These are phyloP conservation scores for Ogataea chonburiensis DNA, from an alignment of 805 yeast genomes.

Conservation along the genomic window DNA sequence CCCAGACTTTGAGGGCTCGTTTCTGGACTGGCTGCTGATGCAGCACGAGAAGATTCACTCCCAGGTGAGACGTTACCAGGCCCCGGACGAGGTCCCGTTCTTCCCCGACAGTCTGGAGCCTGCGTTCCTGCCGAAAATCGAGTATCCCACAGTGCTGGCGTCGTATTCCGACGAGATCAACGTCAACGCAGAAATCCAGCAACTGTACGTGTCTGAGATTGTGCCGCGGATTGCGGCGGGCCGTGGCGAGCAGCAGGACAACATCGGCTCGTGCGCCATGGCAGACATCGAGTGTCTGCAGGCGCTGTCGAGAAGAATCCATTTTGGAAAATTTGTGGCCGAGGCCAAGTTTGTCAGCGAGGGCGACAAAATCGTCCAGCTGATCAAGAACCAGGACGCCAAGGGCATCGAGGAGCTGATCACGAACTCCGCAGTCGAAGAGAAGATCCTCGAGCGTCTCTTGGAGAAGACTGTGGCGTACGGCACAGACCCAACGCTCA, in stretches of 20 bases:
- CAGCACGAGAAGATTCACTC: slow-evolving; percentile 76
- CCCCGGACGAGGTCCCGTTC: slow-evolving; percentile 93
- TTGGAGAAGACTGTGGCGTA: slow-evolving; percentile 79
- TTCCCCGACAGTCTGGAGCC: slow-evolving; percentile 64
- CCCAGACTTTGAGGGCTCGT: slow-evolving; percentile 69
- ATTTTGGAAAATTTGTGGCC: slow-evolving; percentile 97
- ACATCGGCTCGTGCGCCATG: slow-evolving; percentile 81
- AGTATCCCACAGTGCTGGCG: slow-evolving; percentile 79
- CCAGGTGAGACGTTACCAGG: slow-evolving; percentile 83
- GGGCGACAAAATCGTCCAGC: slow-evolving; percentile 54
- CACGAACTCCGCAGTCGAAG: slow-evolving; percentile 86
- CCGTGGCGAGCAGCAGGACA: slow-evolving; percentile 75
- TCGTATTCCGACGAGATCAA: slow-evolving; percentile 70
- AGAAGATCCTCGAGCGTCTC: slow-evolving; percentile 74
- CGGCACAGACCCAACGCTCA: slow-evolving; percentile 83
- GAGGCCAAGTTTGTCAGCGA: slow-evolving; percentile 85
- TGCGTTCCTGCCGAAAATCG: slow-evolving; percentile 74
- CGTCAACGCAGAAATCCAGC: slow-evolving; percentile 67
- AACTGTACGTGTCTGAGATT: slow-evolving; percentile 67
- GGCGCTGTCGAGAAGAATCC: slow-evolving; percentile 86
- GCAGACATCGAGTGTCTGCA: slow-evolving; percentile 87
- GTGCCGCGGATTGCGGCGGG: slow-evolving; percentile 71
- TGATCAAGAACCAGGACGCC: slow-evolving; percentile 65
- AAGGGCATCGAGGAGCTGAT: slow-evolving; percentile 76
- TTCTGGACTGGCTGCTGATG: slow-evolving; percentile 80